Conservation (phyloP, 352 stramenopile species). For the Globisporangium perplexum region DNA sequence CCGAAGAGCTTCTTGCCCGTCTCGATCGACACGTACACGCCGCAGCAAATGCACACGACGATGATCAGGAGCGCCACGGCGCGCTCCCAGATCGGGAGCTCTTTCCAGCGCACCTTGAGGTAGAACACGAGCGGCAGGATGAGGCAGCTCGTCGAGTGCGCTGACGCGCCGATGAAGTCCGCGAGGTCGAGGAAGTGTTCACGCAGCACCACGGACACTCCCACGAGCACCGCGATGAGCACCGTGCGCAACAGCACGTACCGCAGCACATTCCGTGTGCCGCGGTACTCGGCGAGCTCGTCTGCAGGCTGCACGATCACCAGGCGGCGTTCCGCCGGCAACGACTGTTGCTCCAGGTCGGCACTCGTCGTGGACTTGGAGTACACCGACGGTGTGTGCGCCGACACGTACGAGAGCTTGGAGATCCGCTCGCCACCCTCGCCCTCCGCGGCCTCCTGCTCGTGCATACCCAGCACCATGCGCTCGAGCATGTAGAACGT, state of each 20-base stretch:
- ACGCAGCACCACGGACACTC: conserved; percentile 14
- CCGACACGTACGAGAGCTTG: conserved; percentile 10
- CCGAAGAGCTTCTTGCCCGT: conserved; percentile 16
- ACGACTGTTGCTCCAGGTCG: conserved; percentile 9
- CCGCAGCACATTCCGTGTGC: conserved; percentile 13
- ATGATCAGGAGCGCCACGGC: conserved; percentile 15
- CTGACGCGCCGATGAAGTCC: conserved; percentile 25
- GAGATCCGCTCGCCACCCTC: conserved; percentile 2
- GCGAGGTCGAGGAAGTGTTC: conserved; percentile 16
- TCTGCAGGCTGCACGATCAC: conserved; percentile 4
- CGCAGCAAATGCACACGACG: conserved; percentile 16
- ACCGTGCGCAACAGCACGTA: conserved; percentile 19
- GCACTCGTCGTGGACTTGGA: conserved; percentile 13
- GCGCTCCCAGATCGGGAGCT: conserved; percentile 19
- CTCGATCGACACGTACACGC: conserved; percentile 18
- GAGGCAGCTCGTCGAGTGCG: conserved; percentile 21
- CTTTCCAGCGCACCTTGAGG: conserved; percentile 22
- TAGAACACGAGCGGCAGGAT: conserved; percentile 29
- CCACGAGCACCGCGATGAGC: conserved; percentile 17
- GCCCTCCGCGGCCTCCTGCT: neutral
- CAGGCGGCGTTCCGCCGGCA: conserved; percentile 2
- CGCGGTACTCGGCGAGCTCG: conserved; percentile 14
- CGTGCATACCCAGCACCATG: conserved; percentile 39
- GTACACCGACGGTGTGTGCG: conserved; percentile 12
- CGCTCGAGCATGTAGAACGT: conserved; percentile 45